Percentiles rank a stretch among this genome's conserved stretches.
Conservation (phyloP, 345 rosid species). For the rapeseed (Brassica napus) region Da-Ae NC_063437.1:7248001-7248500, state of each 20-base stretch:
- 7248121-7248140: not conserved
- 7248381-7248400: not conserved
- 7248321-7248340: not conserved
- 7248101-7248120: not conserved
- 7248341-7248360: not conserved
- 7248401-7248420: not conserved
- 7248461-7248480: no score
- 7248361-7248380: not conserved
- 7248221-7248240: not conserved
- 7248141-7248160: not conserved
- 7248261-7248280: no score
- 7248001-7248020: no score
- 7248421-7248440: not conserved
- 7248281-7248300: no score
- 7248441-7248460: no score
- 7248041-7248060: not conserved
- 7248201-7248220: not conserved
- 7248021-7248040: not conserved
- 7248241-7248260: not conserved
- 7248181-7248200: not conserved
- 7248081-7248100: not conserved
- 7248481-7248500: not conserved
- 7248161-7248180: not conserved
- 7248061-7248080: not conserved
- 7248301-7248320: no score